phyloP scores from a whole-genome alignment of 2,329 filamentous ascomycete species.

The Exophiala oligosperma region DNA sequence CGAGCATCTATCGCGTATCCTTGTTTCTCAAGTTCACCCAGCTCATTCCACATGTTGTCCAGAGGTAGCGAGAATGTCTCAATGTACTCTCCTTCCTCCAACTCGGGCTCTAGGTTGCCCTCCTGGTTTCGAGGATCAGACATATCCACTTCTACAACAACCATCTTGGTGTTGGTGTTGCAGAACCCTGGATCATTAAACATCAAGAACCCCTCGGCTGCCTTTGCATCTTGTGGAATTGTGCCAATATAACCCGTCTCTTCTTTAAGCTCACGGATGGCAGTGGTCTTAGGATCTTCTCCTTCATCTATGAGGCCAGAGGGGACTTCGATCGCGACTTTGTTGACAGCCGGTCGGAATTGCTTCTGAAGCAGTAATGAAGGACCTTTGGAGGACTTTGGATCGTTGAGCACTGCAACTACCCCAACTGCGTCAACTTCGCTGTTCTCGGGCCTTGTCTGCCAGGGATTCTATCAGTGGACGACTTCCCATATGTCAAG shows the following conservation, averaged over 20 bases:
- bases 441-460: slow-evolving; percentile 38
- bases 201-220: slow-evolving; percentile 29
- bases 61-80: slow-evolving; percentile 73
- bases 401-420: slow-evolving; percentile 53
- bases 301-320: slow-evolving; percentile 60
- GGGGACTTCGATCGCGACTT: slow-evolving; percentile 60
- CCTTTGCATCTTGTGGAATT: slow-evolving; percentile 23
- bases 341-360: slow-evolving; percentile 60
- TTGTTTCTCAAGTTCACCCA: slow-evolving; percentile 64
- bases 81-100: slow-evolving; percentile 82
- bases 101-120: slow-evolving; percentile 60
- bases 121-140: slow-evolving; percentile 64
- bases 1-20: slow-evolving; percentile 79
- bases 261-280: slow-evolving; percentile 60
- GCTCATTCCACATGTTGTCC: slow-evolving; percentile 63
- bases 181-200: slow-evolving; percentile 48
- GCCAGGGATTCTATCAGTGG: neutral
- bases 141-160: slow-evolving; percentile 74
- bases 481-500: neutral
- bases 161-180: slow-evolving; percentile 54
- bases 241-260: slow-evolving; percentile 63
- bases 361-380: slow-evolving; percentile 50
- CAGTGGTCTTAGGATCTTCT: slow-evolving; percentile 57
- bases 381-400: slow-evolving; percentile 36
- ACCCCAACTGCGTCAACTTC: slow-evolving; percentile 63